These are phyloP conservation scores for Pseudomonodictys pantanalensis DNA, from an alignment of 495 filamentous ascomycete genomes.

Conservation along the genomic window DNA sequence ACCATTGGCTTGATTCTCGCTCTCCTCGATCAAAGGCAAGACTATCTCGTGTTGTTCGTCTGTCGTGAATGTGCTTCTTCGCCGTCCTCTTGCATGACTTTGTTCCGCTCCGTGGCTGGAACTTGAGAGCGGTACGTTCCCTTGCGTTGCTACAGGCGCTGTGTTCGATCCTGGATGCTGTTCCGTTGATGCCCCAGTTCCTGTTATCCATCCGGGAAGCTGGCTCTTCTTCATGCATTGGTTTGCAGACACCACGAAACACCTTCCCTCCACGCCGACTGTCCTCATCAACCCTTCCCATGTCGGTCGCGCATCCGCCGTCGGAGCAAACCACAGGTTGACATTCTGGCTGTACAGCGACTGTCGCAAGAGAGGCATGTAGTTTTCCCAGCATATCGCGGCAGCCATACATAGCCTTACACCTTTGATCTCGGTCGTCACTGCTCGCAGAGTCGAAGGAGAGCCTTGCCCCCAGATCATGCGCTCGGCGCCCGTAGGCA, in stretches of 20 bases:
- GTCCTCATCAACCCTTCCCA: slow-evolving; percentile 84
- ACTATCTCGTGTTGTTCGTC: slow-evolving; percentile 56
- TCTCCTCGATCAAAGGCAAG: slow-evolving; percentile 41
- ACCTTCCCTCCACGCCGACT: slow-evolving; percentile 73
- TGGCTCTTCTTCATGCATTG: slow-evolving; percentile 66
- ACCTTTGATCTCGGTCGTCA: slow-evolving; percentile 76
- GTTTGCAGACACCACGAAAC: slow-evolving; percentile 84
- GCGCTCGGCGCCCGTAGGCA: slow-evolving; percentile 84
- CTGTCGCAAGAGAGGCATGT: slow-evolving; percentile 83
- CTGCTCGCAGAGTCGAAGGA: slow-evolving; percentile 72
- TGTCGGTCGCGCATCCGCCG: slow-evolving; percentile 79
- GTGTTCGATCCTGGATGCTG: not conserved
- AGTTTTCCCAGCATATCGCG: slow-evolving; percentile 97
- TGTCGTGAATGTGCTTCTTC: slow-evolving; percentile 44
- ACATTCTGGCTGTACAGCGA: slow-evolving; percentile 87
- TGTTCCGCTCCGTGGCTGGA: not conserved
- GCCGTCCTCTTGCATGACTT: slow-evolving; percentile 15
- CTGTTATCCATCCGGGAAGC: slow-evolving; percentile 56
- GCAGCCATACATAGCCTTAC: slow-evolving; percentile 74
- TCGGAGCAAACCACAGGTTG: slow-evolving; percentile 89
- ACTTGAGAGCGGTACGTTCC: not conserved
- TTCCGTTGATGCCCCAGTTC: slow-evolving; percentile 6
- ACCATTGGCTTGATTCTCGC: slow-evolving; percentile 11
- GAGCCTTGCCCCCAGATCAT: slow-evolving; percentile 89
- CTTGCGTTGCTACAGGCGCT: not conserved